Percentiles rank a stretch among this genome's conserved stretches.
Conservation (phyloP, 1,284 basidiomycete genomes). For the Puccinia novopanici region DNA sequence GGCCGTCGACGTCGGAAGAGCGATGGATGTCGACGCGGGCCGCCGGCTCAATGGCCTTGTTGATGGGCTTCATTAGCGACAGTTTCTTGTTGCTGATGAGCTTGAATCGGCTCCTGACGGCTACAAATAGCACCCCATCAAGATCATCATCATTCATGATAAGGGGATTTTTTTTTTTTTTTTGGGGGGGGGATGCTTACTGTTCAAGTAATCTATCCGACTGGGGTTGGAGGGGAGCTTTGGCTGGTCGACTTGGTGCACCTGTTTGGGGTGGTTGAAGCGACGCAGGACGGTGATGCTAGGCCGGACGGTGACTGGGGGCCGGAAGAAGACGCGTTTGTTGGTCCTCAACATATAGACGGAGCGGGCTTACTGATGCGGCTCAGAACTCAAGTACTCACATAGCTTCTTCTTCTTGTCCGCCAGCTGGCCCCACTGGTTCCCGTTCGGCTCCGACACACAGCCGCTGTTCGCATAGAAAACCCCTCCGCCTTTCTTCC, state of each 20-base stretch:
- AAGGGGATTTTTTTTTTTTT: too few relatives aligned
- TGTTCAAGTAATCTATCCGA: constrained; percentile 35
- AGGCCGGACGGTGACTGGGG: constrained; percentile 17
- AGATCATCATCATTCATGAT: too few relatives aligned
- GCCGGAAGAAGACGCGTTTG: too few relatives aligned
- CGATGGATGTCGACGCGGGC: constrained; percentile 16
- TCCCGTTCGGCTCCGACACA: constrained; percentile 1
- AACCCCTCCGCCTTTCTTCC: neutral
- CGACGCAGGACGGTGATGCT: constrained; percentile 20
- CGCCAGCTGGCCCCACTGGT: constrained; percentile 1
- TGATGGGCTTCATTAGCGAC: constrained; percentile 5
- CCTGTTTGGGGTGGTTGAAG: constrained; percentile 23
- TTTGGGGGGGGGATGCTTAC: too few relatives aligned
- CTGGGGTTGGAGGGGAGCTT: constrained; percentile 11
- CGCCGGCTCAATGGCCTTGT: constrained; percentile 18
- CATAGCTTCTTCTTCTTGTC: constrained; percentile 26
- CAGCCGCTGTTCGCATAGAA: constrained; percentile 5
- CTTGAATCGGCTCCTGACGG: constrained; percentile 21
- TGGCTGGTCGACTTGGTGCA: constrained; percentile 22
- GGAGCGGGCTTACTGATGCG: too few relatives aligned
- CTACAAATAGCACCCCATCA: too few relatives aligned
- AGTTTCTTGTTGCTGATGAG: constrained; percentile 22
- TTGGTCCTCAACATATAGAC: too few relatives aligned
- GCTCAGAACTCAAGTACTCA: too few relatives aligned
- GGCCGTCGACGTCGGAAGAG: constrained; percentile 3